Percentiles rank a stretch among this genome's conserved stretches.
These are phyloP conservation scores for Medicago arabica DNA, from an alignment of 306 rosid genomes.

Conservation along the genomic window DNA sequence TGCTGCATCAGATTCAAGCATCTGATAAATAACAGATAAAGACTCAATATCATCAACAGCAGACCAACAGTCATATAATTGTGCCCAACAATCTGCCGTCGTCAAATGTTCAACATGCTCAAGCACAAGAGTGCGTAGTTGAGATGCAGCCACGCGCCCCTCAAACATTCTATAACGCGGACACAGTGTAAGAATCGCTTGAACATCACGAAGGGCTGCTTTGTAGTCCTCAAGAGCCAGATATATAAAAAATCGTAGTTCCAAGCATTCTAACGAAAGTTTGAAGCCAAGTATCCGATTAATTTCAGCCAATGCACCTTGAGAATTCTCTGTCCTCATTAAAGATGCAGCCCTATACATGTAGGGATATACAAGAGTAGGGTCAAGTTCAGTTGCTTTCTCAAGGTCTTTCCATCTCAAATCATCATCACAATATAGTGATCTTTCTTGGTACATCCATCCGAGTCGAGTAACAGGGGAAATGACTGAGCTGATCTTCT, in stretches of 20 bases:
- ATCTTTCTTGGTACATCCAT: conserved; percentile 94
- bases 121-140: conserved; percentile 79
- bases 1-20: conserved; percentile 91
- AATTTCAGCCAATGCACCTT: conserved; percentile 78
- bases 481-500: conserved; percentile 75
- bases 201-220: conserved; percentile 87
- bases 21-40: conserved; percentile 87
- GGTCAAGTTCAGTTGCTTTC: conserved; percentile 83
- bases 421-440: conserved; percentile 76
- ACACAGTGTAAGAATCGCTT: conserved; percentile 81
- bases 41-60: conserved; percentile 92
- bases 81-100: conserved; percentile 91
- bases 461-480: conserved; percentile 65
- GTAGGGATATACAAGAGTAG: conserved; percentile 89
- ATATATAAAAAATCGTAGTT: conserved; percentile 83
- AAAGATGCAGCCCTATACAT: conserved; percentile 80
- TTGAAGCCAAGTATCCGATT: conserved; percentile 85
- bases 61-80: conserved; percentile 90
- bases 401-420: conserved; percentile 81
- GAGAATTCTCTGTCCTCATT: conserved; percentile 68
- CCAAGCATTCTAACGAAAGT: conserved; percentile 92
- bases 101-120: conserved; percentile 94
- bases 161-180: conserved; percentile 88
- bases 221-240: conserved; percentile 79
- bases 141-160: conserved; percentile 80